phyloP scores from a whole-genome alignment of 73 alveolate genomes.

The Tetrahymena thermophila region DNA sequence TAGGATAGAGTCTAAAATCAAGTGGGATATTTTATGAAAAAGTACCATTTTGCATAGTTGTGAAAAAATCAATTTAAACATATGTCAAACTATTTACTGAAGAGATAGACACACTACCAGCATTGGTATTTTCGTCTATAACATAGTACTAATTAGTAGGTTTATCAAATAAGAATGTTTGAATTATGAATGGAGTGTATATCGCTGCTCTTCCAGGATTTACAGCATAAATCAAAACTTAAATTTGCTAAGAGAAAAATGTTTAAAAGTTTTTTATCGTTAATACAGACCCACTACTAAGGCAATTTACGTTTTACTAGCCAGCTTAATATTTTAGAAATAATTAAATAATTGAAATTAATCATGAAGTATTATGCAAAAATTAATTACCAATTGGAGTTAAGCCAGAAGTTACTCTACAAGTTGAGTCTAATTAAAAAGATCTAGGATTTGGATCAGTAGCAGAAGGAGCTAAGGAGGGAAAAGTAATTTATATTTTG shows the following conservation, averaged over 20 bases:
- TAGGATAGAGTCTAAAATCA: slow-evolving; percentile 27
- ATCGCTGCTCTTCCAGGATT: slow-evolving; percentile 17
- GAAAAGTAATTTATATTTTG: slow-evolving; percentile 2
- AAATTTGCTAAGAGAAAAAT: slow-evolving; percentile 9
- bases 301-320: neutral
- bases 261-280: slow-evolving; percentile 19
- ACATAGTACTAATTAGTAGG: neutral
- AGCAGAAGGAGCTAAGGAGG: neutral
- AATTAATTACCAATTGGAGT: neutral
- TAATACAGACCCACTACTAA: neutral
- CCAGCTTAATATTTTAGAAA: neutral
- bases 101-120: slow-evolving; percentile 18
- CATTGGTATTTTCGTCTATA: slow-evolving; percentile 16
- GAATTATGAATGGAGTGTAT: neutral
- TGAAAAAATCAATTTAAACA: slow-evolving; percentile 27
- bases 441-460: neutral
- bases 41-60: slow-evolving; percentile 2
- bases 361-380: neutral
- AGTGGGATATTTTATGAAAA: neutral
- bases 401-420: slow-evolving; percentile 24
- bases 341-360: neutral
- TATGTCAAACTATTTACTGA: slow-evolving; percentile 6
- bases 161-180: slow-evolving; percentile 7
- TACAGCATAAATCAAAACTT: slow-evolving; percentile 16
- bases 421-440: slow-evolving; percentile 15